These are phyloP conservation scores for Firmiana major DNA, from an alignment of 345 rosid genomes.

Conservation along the genomic window DNA sequence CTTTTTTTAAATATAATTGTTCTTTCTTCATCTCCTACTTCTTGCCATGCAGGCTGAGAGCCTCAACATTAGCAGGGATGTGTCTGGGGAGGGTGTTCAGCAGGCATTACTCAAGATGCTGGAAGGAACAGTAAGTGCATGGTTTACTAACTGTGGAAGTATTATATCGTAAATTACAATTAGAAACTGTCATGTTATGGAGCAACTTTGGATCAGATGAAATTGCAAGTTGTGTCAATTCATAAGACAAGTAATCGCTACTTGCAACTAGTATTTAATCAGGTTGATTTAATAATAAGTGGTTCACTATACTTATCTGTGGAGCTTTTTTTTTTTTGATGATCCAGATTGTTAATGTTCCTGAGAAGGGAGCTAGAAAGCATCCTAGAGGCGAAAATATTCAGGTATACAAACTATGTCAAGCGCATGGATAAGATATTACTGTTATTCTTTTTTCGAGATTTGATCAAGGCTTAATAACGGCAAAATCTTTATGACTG, in stretches of 20 bases:
- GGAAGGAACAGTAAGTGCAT: slow-evolving; percentile 90
- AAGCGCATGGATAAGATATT: not conserved
- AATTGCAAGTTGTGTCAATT: not conserved
- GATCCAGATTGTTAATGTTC: slow-evolving; percentile 88
- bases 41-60: slow-evolving; percentile 76
- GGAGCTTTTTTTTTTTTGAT: slow-evolving; percentile 17
- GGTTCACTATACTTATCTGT: slow-evolving; percentile 1
- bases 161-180: slow-evolving; percentile 10
- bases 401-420: slow-evolving; percentile 52
- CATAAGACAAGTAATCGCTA: slow-evolving; percentile 1
- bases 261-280: not conserved
- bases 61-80: slow-evolving; percentile 97
- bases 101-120: slow-evolving; percentile 96
- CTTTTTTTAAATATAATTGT: not conserved
- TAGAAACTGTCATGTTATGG: slow-evolving; percentile 2
- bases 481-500: not conserved
- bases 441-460: not conserved
- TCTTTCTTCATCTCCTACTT: slow-evolving; percentile 3
- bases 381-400: slow-evolving; percentile 99
- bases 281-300: not conserved
- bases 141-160: not conserved
- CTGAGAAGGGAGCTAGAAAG: slow-evolving; percentile 98
- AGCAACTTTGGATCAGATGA: not conserved
- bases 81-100: slow-evolving; percentile 99
- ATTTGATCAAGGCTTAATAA: not conserved